Evolutionary conservation across 176 grass and related monocot genomes (phyloP).

Genomic region (Dactylis glomerata): DNA sequence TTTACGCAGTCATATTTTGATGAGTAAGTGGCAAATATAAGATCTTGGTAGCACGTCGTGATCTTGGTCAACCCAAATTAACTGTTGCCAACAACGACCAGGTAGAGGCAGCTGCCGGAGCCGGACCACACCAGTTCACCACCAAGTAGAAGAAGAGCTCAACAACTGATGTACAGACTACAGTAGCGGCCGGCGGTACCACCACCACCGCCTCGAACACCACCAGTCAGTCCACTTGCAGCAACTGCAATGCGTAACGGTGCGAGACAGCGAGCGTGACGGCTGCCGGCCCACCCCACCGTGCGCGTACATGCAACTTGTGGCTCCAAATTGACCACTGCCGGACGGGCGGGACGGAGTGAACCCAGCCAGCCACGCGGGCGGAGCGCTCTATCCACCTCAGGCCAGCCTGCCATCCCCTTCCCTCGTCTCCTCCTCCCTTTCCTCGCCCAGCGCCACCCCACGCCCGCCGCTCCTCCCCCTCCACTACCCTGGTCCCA

Average conservation of each 20-base stretch:
- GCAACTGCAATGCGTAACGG: not conserved
- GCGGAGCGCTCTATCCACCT: constrained; percentile 29
- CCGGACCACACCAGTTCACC: not conserved
- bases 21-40: no score
- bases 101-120: not conserved
- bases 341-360: not conserved
- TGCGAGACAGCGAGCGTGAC: constrained; percentile 11
- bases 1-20: no score
- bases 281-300: not conserved
- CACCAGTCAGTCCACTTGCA: not conserved
- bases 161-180: not conserved
- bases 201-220: not conserved
- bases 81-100: not conserved
- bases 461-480: constrained; percentile 8
- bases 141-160: not conserved
- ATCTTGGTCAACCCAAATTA: not conserved
- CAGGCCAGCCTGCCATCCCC: not conserved
- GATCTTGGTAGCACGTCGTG: no score
- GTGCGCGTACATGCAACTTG: not conserved
- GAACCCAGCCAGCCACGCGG: not conserved
- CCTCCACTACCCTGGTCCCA: constrained; percentile 33
- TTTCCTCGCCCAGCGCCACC: not conserved
- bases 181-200: not conserved
- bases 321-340: constrained; percentile 20
- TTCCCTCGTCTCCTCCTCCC: not conserved